Evolutionary conservation across 2,329 filamentous ascomycete genomes (phyloP), one percentile per base, ranked within the genome.

Genomic region (Aspergillus luchuensis): DNA sequence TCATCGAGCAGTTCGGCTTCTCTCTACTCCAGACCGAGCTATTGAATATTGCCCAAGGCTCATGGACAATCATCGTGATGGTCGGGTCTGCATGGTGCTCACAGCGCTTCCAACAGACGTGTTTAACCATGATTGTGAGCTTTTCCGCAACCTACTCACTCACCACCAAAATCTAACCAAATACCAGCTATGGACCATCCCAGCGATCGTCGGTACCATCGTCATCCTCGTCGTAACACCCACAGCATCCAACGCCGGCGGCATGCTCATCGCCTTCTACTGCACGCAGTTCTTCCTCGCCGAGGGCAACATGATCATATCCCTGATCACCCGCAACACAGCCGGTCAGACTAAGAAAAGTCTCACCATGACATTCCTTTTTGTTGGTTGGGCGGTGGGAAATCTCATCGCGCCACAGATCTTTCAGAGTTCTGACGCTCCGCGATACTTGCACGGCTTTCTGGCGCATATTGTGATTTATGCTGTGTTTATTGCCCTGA

Each of bases 271-370:
- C 68, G 84, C 81, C 66, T 91, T 91, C 78, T 91, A 90, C 77
- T 87, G 90, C 63, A 87, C 86, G 1, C 81, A 91, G 33, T 89
- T 86, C 17, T 91, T 91, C 81, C 76, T 89, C n/a, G 80, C 83
- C 7, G 81, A 90, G 69, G 86, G 85, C n/a, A 81, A 90, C 76
- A 52, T 68, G 41, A 61, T 66, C 4, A 63, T 67, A 30, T 65
- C 66, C 3, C 54, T 67, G 1, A 80, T 89, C 58, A 84, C 84
- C 0, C 82, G 87, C 15, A 90, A 90, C 67, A 76, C 89, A 2
- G 88, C 85, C n/a, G 88, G 88, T 0, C 87, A 89, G 69, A 90
- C 88, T 1, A 91, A 91, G 76, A 90, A 89, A 71, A 82, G 82
- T 0, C 80, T 87, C 10, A 85, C 83, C 10, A 82, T 89, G 11